phyloP scores from a whole-genome alignment of 495 filamentous ascomycete genomes.

The Penicillium macrosclerotiorum region DNA sequence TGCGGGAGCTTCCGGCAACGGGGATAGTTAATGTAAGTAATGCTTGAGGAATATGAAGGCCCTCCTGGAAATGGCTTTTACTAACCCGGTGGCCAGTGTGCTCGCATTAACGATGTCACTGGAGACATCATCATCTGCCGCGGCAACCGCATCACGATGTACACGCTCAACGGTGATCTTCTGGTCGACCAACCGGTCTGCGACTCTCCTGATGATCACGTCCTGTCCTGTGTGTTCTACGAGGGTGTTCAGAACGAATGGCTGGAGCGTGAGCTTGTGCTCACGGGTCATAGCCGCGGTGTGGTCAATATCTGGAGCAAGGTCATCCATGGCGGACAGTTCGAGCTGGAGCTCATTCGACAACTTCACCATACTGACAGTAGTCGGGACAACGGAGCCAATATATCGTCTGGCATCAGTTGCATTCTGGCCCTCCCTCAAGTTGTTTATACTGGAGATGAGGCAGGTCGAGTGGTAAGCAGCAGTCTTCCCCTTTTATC shows the following conservation, averaged over 20 bases:
- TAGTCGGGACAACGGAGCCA: constrained; percentile 67
- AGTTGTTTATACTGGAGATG: constrained; percentile 90
- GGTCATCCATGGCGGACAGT: constrained; percentile 48
- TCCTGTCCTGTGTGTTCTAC: constrained; percentile 86
- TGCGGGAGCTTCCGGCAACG: constrained; percentile 65
- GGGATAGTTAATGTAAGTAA: constrained; percentile 51
- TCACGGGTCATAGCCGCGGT: constrained; percentile 83
- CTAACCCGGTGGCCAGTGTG: constrained; percentile 57
- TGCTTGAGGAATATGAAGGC: too few relatives aligned
- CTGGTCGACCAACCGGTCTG: constrained; percentile 79
- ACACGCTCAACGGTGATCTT: constrained; percentile 82
- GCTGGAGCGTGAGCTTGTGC: constrained; percentile 80
- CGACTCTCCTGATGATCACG: constrained; percentile 65
- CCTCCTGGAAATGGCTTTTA: not conserved
- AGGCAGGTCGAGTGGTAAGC: constrained; percentile 77
- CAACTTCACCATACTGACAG: constrained; percentile 80
- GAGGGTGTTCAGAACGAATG: constrained; percentile 91
- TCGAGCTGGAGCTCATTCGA: constrained; percentile 64
- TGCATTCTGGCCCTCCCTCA: constrained; percentile 81
- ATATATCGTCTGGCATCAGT: constrained; percentile 79
- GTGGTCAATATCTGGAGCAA: constrained; percentile 76
- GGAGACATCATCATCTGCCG: constrained; percentile 85
- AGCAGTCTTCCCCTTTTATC: too few relatives aligned
- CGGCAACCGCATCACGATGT: constrained; percentile 70
- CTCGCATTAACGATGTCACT: constrained; percentile 82